Percentiles rank a stretch among this genome's conserved stretches.
These are phyloP conservation scores for Erodium texanum DNA, from an alignment of 441 rosid species.

Conservation along the genomic window DNA sequence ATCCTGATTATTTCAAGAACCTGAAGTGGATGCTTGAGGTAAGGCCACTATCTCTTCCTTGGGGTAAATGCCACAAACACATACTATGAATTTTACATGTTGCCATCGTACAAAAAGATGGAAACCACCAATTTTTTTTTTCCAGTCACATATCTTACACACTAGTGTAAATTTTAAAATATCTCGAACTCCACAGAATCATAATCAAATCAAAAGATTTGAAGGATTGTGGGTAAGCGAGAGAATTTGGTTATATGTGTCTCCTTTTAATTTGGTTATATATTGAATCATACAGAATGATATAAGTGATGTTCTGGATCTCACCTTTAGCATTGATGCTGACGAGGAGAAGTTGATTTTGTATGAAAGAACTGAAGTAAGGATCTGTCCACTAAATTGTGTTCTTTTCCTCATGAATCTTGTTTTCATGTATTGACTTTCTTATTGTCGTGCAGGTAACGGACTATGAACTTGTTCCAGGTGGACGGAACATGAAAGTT, in stretches of 20 bases:
- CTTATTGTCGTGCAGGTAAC: slow-evolving; percentile 46
- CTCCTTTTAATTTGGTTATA: not conserved
- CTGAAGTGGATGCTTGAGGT: slow-evolving; percentile 99
- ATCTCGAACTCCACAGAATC: too few relatives aligned
- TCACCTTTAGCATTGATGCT: slow-evolving; percentile 97
- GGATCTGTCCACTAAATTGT: not conserved
- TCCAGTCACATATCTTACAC: too few relatives aligned
- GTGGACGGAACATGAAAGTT: slow-evolving; percentile 90
- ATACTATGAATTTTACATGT: too few relatives aligned
- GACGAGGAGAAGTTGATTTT: slow-evolving; percentile 97
- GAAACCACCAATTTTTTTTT: too few relatives aligned
- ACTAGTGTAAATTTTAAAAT: too few relatives aligned
- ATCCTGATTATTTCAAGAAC: slow-evolving; percentile 97
- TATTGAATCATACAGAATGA: slow-evolving; percentile 52
- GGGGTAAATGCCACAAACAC: not conserved
- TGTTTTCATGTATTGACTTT: not conserved
- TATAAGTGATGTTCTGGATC: slow-evolving; percentile 71
- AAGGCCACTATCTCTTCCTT: not conserved
- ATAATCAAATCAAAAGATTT: too few relatives aligned
- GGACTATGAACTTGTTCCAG: slow-evolving; percentile 94
- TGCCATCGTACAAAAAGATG: too few relatives aligned
- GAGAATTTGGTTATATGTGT: too few relatives aligned
- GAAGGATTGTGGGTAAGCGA: too few relatives aligned
- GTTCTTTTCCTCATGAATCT: not conserved
- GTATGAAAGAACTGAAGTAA: slow-evolving; percentile 89